Base-by-base conservation (phyloP, 1,139 yeast species). In the Scheffersomyces insectosa region DNA sequence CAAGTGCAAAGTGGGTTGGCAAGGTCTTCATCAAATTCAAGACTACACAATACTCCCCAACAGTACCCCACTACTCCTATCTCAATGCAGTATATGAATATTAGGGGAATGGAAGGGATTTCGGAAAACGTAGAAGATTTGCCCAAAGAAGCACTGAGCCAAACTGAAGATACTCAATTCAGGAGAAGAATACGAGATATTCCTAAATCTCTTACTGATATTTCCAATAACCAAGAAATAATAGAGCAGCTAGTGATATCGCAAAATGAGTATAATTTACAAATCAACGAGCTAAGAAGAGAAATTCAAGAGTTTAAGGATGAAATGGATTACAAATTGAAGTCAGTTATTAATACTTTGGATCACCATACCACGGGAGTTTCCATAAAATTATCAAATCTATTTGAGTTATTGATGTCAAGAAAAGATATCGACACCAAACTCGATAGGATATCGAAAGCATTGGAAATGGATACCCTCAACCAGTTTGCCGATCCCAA, bases 251-350 rank as follows among this genome's bases (percentile, higher is more conserved):
- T 44, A 27, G 38, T 45, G 3, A 47, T 42, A 12, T 28, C 50
- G 2, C 54, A 47, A 36, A 40, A 41, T 20, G 39, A 40, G 25
- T 15, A 38, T 28, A 44, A 47, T 23, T 41, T 41, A 33, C 39
- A 40, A 12, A 25, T 50, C 7, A 25, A 16, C 20, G 42, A 36
- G 27, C 33, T 50, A 11, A 45, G 45, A 5, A 41, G 43, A 5
- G 51, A 48, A 13, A 30, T 51, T 36, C 43, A 40, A 10, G 45
- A 39, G 16, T 44, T 44, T 37, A 44, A 43, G 15, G 32, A 43
- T 13, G 47, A 41, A 13, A 38, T 43, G 13, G 51, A 51, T 30
- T 41, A 37, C 37, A 44, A 43, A 30, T 30, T 49, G 37, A 42
- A 41, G 28, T 15, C 33, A 3, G 34, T 47, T 16, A 16, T 42